Conservation (phyloP, 495 filamentous ascomycete genomes). For the Daldinia childiae region DNA sequence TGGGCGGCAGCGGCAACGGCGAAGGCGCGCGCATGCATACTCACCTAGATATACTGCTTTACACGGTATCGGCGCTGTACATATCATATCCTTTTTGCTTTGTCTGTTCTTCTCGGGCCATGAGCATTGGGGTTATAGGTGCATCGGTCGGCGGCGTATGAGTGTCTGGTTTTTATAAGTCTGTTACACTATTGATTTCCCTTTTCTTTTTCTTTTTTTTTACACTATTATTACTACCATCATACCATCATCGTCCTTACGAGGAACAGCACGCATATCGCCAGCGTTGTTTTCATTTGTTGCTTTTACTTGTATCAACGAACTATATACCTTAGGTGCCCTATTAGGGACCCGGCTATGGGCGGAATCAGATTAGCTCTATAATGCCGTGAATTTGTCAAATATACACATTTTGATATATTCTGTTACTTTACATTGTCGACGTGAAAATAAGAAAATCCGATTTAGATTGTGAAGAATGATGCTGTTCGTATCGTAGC, state of each 20-base stretch:
- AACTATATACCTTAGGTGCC: background rate
- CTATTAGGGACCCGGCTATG: background rate
- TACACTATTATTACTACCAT: background rate
- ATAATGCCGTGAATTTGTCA: constrained; percentile 20
- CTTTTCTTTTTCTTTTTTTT: background rate
- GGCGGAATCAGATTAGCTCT: constrained; percentile 16
- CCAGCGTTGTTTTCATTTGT: background rate
- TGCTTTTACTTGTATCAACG: constrained; percentile 17
- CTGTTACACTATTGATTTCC: constrained; percentile 12
- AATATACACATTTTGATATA: constrained; percentile 1
- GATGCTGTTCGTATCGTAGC: background rate
- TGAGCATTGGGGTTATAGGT: constrained; percentile 14
- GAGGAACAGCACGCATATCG: constrained; percentile 13
- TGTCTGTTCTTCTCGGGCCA: constrained; percentile 6
- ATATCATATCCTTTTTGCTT: constrained; percentile 20
- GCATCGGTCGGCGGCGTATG: constrained; percentile 19
- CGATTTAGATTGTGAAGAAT: background rate
- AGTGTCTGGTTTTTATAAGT: constrained; percentile 22
- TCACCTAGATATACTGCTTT: constrained; percentile 6
- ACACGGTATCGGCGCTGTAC: constrained; percentile 21
- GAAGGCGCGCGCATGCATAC: constrained; percentile 27
- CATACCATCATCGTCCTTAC: constrained; percentile 10
- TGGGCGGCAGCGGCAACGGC: constrained; percentile 22
- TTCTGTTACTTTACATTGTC: background rate
- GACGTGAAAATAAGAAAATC: background rate